Evolutionary conservation across 2,329 filamentous ascomycete genomes (phyloP), one percentile per base, ranked within the genome.

Genomic region (Clarireedia sp.): DNA sequence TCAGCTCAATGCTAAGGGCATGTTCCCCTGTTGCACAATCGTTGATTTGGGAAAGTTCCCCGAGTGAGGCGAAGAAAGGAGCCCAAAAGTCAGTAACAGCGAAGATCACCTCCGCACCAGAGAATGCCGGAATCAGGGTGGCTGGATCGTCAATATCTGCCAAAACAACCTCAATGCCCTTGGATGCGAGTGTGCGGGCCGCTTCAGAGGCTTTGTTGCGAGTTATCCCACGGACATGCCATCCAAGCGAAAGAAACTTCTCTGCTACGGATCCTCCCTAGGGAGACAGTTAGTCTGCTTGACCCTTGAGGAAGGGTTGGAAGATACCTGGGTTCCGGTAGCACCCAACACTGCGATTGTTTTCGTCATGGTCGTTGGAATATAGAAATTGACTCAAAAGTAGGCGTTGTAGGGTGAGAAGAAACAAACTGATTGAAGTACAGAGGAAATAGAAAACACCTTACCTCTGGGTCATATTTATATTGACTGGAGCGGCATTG

Each of bases 261-360:
- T 65, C 58, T 54, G 78, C 69, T 29, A 79, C 74, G 29, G 75
- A 76, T 37, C 73, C 73, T 43, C 76, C 77, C 63, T 80, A 14
- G 19, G 12, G 21, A 14, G 5, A 17, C 10, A 6, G 17, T 36
- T 12, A 51, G 24, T 16, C 14, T 36, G 5, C 6, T 19, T 12
- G 10, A 19, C 17, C 10, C n/a, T 19, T 21, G 21, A 12, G 12
- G 24, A 24, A 16, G 7, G 40, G 7, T 21, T 14, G 2, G 16
- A 17, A 8, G n/a, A 38, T 36, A 44, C 26, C 38, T 44, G 26
- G 1, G 12, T 33, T 40, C 49, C 49, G 19, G 17, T 44, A 16
- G 19, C 24, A 33, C 38, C 49, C 21, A 51, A 3, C 9, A 51
- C 48, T 8, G 40, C 38, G 9, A 43, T 36, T 10, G 38, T 51